These are phyloP conservation scores for Clausena lansium DNA, from an alignment of 345 rosid genomes.

Conservation along the genomic window DNA sequence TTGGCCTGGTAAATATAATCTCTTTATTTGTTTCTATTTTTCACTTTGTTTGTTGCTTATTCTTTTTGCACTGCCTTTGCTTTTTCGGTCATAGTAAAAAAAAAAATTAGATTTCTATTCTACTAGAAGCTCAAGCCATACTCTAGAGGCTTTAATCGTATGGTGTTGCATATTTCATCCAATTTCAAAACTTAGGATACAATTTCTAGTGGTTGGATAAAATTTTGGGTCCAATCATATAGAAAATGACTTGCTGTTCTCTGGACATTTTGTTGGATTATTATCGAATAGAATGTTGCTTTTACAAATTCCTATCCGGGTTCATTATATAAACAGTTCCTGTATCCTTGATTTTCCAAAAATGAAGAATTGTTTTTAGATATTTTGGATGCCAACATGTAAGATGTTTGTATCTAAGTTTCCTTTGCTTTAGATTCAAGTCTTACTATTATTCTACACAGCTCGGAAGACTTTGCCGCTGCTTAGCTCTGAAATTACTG, in stretches of 20 bases:
- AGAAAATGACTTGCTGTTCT: neutral
- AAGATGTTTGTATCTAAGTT: neutral
- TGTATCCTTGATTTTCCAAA: neutral
- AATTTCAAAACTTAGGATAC: neutral
- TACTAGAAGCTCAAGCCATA: neutral
- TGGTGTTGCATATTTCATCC: neutral
- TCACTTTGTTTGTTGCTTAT: neutral
- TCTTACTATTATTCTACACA: neutral
- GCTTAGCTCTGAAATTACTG: neutral
- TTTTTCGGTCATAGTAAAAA: neutral
- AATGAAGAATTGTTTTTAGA: neutral
- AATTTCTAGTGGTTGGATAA: neutral
- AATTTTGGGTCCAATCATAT: neutral
- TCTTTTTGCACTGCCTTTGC: neutral
- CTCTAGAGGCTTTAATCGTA: neutral
- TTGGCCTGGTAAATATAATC: conserved; percentile 59
- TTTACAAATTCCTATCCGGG: neutral
- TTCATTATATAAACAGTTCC: too few relatives aligned
- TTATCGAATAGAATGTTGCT: neutral
- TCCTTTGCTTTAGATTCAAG: neutral
- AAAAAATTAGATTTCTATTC: neutral
- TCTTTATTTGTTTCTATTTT: neutral
- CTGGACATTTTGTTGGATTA: neutral
- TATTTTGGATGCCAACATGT: neutral
- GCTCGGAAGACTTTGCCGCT: neutral